Percentiles rank a stretch among this genome's conserved stretches.
These are phyloP conservation scores for Trichoderma asperelloides DNA, from an alignment of 495 filamentous ascomycete genomes.

Conservation along the genomic window DNA sequence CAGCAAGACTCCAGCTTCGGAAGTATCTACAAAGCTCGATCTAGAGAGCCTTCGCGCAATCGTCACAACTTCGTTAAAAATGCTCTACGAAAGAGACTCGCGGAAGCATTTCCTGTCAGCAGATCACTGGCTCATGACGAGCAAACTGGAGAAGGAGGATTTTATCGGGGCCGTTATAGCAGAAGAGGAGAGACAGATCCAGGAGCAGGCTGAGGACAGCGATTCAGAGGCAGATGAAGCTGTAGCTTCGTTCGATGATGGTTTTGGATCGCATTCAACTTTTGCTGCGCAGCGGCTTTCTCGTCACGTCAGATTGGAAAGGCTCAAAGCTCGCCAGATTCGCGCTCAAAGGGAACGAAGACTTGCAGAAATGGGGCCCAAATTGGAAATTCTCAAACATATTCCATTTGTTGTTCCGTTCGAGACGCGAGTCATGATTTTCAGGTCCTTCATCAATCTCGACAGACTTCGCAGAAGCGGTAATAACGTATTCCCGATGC, in stretches of 20 bases:
- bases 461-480: constrained; percentile 63
- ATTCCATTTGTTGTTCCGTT: constrained; percentile 98
- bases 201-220: constrained; percentile 35
- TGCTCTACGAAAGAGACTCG: constrained; percentile 93
- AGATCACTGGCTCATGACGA: constrained; percentile 91
- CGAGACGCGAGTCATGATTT: constrained; percentile 82
- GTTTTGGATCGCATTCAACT: constrained; percentile 16
- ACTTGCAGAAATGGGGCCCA: constrained; percentile 67
- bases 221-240: not conserved
- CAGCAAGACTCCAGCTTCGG: not conserved
- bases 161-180: constrained; percentile 81
- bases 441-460: constrained; percentile 77
- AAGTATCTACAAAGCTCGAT: not conserved
- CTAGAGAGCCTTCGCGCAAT: constrained; percentile 23
- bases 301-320: constrained; percentile 29
- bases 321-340: constrained; percentile 49
- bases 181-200: constrained; percentile 76
- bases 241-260: constrained; percentile 25
- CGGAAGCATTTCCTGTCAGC: constrained; percentile 71
- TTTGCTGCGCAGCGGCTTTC: constrained; percentile 20
- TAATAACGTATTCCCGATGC: constrained; percentile 19
- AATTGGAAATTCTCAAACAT: constrained; percentile 83
- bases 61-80: constrained; percentile 72
- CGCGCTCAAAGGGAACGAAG: constrained; percentile 56
- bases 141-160: constrained; percentile 79